Percentiles rank a stretch among this genome's conserved stretches.
Conservation (phyloP, 2,329 filamentous ascomycete species). For the Penicillium hesseltinei region DNA sequence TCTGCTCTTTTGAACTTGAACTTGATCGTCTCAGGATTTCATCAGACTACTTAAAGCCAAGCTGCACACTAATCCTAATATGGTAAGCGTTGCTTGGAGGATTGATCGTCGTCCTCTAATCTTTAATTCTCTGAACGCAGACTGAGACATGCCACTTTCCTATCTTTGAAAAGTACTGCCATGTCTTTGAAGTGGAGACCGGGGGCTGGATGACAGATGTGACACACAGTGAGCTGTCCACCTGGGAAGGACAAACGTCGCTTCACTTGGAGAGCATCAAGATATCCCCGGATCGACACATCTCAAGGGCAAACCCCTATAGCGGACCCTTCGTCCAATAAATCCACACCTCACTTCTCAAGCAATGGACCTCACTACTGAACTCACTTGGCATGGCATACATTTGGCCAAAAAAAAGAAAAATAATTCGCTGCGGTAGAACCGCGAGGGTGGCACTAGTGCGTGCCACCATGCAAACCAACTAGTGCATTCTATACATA, state of each 20-base stretch:
- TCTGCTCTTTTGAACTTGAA: neutral
- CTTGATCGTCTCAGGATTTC: neutral
- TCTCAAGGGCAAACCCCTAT: slow-evolving; percentile 6
- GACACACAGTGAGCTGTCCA: neutral
- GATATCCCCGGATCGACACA: slow-evolving; percentile 19
- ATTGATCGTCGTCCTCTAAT: slow-evolving; percentile 10
- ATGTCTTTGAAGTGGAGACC: slow-evolving; percentile 13
- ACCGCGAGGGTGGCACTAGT: slow-evolving; percentile 6
- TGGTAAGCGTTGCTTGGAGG: slow-evolving; percentile 14
- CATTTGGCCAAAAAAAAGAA: neutral
- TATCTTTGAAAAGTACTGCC: slow-evolving; percentile 5
- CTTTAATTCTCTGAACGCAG: neutral
- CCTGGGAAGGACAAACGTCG: neutral
- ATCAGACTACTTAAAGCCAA: slow-evolving; percentile 2
- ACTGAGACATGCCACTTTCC: slow-evolving; percentile 20
- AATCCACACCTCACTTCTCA: neutral
- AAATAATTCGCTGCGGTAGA: neutral
- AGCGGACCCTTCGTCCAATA: slow-evolving; percentile 2
- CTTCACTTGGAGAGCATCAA: neutral
- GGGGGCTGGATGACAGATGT: slow-evolving; percentile 6
- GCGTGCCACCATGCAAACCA: slow-evolving; percentile 11
- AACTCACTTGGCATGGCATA: neutral
- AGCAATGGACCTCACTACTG: neutral
- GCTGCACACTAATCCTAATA: slow-evolving; percentile 12
- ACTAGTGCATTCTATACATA: slow-evolving; percentile 10